Percentiles rank a stretch among this genome's conserved stretches.
These are phyloP conservation scores for Yarrowia bubula DNA, from an alignment of 805 yeast species.

Conservation along the genomic window DNA sequence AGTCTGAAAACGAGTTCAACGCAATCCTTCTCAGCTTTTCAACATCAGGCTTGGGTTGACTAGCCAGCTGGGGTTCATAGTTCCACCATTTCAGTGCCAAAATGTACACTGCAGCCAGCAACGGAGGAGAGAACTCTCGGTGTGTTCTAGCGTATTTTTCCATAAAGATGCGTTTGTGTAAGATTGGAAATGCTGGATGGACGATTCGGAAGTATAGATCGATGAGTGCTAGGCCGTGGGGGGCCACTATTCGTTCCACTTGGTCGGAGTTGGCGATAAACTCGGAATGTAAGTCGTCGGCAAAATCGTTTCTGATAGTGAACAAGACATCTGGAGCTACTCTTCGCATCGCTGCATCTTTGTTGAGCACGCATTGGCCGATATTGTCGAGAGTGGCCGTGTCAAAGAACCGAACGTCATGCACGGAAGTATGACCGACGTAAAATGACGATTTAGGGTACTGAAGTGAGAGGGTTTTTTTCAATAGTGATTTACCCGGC, in stretches of 20 bases:
- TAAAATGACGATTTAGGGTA: slow-evolving; percentile 87
- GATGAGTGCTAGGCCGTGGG: slow-evolving; percentile 71
- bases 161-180: slow-evolving; percentile 85
- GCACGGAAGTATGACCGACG: slow-evolving; percentile 84
- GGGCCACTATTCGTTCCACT: slow-evolving; percentile 83
- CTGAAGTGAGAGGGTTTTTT: slow-evolving; percentile 71
- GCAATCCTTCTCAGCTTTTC: slow-evolving; percentile 69
- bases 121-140: slow-evolving; percentile 86
- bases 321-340: slow-evolving; percentile 78
- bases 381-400: slow-evolving; percentile 63
- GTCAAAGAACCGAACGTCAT: slow-evolving; percentile 69
- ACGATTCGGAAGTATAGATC: slow-evolving; percentile 79
- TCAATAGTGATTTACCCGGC: slow-evolving; percentile 61
- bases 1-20: slow-evolving; percentile 60
- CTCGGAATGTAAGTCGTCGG: slow-evolving; percentile 63
- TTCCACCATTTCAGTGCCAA: slow-evolving; percentile 95
- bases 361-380: slow-evolving; percentile 75
- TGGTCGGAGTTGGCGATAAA: slow-evolving; percentile 78
- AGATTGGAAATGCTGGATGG: slow-evolving; percentile 87
- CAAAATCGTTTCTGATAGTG: slow-evolving; percentile 66
- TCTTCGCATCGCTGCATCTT: slow-evolving; percentile 66
- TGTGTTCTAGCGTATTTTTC: slow-evolving; percentile 90
- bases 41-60: slow-evolving; percentile 76
- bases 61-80: slow-evolving; percentile 70
- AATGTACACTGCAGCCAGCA: slow-evolving; percentile 85